Evolutionary conservation across 2,329 filamentous ascomycete species (phyloP).

Genomic region (Clonostachys rhizophaga): DNA sequence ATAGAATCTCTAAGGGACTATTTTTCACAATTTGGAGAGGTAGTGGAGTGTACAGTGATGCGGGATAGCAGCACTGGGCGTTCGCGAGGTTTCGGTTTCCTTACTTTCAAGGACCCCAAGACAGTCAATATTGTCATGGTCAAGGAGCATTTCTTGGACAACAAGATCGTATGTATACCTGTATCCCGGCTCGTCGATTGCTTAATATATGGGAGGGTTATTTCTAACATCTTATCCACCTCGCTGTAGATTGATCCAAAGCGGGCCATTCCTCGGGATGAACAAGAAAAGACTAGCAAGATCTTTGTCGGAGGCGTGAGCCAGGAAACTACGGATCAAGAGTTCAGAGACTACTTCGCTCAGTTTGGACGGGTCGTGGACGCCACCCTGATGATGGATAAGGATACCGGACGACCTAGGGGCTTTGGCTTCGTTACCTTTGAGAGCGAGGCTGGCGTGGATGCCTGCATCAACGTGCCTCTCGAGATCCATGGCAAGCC

Average conservation of each 20-base stretch:
- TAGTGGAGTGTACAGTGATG: conserved; percentile 99
- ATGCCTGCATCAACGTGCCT: conserved; percentile 78
- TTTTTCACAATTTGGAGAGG: conserved; percentile 96
- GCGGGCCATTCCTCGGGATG: conserved; percentile 91
- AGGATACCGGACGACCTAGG: conserved; percentile 93
- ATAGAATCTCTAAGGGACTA: conserved; percentile 94
- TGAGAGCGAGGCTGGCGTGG: conserved; percentile 91
- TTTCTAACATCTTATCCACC: not conserved
- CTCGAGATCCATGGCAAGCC: conserved; percentile 93
- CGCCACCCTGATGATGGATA: conserved; percentile 99
- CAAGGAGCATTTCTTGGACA: conserved; percentile 96
- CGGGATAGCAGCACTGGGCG: conserved; percentile 89
- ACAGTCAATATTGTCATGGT: conserved; percentile 99
- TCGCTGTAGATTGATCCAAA: conserved; percentile 84
- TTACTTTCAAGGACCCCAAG: conserved; percentile 96
- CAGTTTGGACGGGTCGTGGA: conserved; percentile 96
- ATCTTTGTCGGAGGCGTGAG: conserved; percentile 98
- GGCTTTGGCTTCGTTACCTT: conserved; percentile 99
- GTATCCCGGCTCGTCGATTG: not conserved
- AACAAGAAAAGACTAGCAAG: conserved; percentile 97
- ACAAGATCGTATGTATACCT: conserved; percentile 80
- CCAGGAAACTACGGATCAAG: conserved; percentile 92
- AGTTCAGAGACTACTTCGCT: conserved; percentile 95
- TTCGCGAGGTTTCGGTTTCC: conserved; percentile 92
- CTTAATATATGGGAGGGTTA: not conserved